Base-by-base conservation (phyloP, 2,329 filamentous ascomycete genomes). In the Dothiorella sarmentorum region DNA sequence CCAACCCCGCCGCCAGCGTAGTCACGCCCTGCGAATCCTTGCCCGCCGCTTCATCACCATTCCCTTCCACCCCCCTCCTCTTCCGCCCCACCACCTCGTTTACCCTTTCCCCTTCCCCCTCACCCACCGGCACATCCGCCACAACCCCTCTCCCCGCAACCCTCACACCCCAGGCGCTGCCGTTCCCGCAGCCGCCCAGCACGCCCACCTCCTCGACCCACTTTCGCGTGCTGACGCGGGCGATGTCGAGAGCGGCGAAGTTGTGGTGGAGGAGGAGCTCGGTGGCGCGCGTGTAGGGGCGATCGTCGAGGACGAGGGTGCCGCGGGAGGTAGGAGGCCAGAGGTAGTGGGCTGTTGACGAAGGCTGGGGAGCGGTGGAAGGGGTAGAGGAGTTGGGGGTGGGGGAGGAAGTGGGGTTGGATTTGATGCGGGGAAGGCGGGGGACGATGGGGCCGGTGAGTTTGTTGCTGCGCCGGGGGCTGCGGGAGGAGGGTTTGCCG, bases 211-310 rank as follows among this genome's bases (percentile, higher is more conserved):
- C 88, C 13, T 80, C 80, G 42, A 85, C 78, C 89, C 89, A 94
- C 56, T 87, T 83, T 53, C 73, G 75, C 2, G 89, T 90, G 66
- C 88, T 90, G 29, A 78, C 77, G 1, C 75, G 76, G 0, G 87
- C 85, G 47, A 87, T 82, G 10, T 83, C 81, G 3, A 85, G 71
- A 7, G 81, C 87, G 1, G 84, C 79, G 71, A 94, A 94, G 69
- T 91, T 88, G 0, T 91, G 81, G 60, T 87, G 84, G 4, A 92
- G 79, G 0, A 94, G 77, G 9, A 90, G 74, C 64, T 91, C 88
- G 18, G 84, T 79, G 7, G 85, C 82, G 10, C 87, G 82, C 62
- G 85, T 85, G 72, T 91, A 91, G 49, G 82, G 80, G 24, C 78
- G 75, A 20, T 87, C 83, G 11, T 83, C 80, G 3, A 91, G 79